Base-by-base conservation (phyloP, 495 filamentous ascomycete species). In the Penicillium turbatum region DNA sequence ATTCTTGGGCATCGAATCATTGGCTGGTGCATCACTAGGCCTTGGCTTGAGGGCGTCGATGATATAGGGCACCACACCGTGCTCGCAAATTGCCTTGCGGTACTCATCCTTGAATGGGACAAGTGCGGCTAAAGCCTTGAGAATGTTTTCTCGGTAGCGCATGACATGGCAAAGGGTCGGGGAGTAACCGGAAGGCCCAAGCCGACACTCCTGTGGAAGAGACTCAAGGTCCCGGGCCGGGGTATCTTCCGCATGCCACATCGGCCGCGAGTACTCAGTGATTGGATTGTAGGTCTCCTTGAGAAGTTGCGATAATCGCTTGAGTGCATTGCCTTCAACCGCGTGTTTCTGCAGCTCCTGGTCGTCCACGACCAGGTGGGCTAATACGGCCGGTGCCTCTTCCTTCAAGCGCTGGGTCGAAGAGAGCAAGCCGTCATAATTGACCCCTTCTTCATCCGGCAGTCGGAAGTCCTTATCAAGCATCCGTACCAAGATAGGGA, bases 91-190 rank as follows among this genome's bases (percentile, higher is more conserved):
- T 3, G 78, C 76, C 66, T 95, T 96, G 24, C 91, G 80, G 59
- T 90, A 91, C 32, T 88, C 82, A 51, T 97, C 91, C 46, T 90
- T 90, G 62, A 86, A 85, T 5, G 87, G 79, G 13, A 87, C 84
- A 52, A 98, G 65, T 5, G 87, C 84, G 38, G 88, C 87, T 43
- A 97, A 70, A 10, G 89, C 89, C 53, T 82, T 84, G 21, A 98
- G 71, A n/a, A 86, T 82, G 43, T 82, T 83, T 65, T 90, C 88
- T 42, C 92, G 80, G 53, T 89, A 82, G 61, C 79, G 86, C 73
- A 90, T 84, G 19, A 84, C 80, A 68, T 97, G 92, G 6, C 80
- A 76, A 48, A 86, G 72, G 10, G 82, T 72, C 0, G 82, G 78
- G 6, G 85, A 78, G 30, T 85, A 76, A 6, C 88, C 88, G 6